Evolutionary conservation across 2,329 filamentous ascomycete genomes (phyloP).

Genomic region (Hawksworthiomyces lignivorus): DNA sequence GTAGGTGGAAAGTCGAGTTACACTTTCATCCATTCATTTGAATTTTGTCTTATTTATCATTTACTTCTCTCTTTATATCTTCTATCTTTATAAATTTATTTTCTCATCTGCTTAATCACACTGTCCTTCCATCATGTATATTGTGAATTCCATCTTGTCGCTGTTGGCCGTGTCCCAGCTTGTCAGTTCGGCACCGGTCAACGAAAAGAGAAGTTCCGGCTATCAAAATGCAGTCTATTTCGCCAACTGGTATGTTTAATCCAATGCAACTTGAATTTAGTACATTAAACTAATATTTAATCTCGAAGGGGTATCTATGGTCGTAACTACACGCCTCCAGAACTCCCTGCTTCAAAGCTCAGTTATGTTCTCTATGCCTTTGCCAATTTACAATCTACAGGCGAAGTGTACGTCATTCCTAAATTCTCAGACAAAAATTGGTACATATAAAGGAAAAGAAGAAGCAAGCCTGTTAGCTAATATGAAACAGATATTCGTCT

Average conservation of each 20-base stretch:
- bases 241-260: constrained; percentile 43
- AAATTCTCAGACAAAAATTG: background rate
- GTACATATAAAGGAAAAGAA: too few relatives aligned
- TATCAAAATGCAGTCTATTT: constrained; percentile 41
- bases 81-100: background rate
- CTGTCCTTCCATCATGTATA: background rate
- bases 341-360: constrained; percentile 61
- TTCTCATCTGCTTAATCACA: background rate
- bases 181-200: background rate
- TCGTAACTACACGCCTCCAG: constrained; percentile 61
- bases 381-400: constrained; percentile 63
- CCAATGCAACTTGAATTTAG: too few relatives aligned
- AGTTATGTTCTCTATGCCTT: constrained; percentile 79
- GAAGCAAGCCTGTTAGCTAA: too few relatives aligned
- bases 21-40: constrained; percentile 9
- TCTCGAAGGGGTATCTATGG: constrained; percentile 68
- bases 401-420: constrained; percentile 53
- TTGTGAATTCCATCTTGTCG: background rate
- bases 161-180: constrained; percentile 1
- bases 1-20: constrained; percentile 7
- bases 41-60: background rate
- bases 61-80: background rate
- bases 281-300: too few relatives aligned
- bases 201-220: constrained; percentile 12
- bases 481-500: constrained; percentile 43